Base-by-base conservation (phyloP, 805 yeast genomes). In the Yarrowia hollandica region DNA sequence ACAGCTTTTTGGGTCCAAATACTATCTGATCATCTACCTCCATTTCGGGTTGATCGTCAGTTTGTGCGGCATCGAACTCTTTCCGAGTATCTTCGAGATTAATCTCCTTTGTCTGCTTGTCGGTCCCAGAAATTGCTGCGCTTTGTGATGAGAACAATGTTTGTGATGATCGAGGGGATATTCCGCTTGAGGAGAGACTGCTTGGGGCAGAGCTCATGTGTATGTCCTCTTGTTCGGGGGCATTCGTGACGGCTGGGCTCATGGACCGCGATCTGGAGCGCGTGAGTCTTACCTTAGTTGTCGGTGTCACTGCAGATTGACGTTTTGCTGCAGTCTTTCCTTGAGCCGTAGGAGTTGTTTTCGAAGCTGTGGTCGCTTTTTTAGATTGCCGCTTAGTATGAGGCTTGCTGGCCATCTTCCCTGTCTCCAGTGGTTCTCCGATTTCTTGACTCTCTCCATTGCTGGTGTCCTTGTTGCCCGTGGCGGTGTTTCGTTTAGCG, bases 1-100 rank as follows among this genome's bases (percentile, higher is more conserved):
- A 44, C 37, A 44, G n/a, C 21, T 10, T 44, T 21, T 48, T 48
- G 28, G 55, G 38, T 22, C 38, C 54, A 10, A 33, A 28, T 14
- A 19, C 35, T 19, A 19, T 44, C 18, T n/a, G 12, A 12, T 44
- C 35, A 8, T 30, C 25, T 4, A 4, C 19, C 3, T 42, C 34
- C 25, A 22, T 41, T 9, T 18, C 12, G 0, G 15, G 22, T 25
- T 28, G 35, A 4, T 6, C n/a, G 10, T 41, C 48, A 14, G 16
- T 4, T 25, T 18, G 34, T 5, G 48, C 12, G 4, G 18, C 23
- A 10, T 41, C 48, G 33, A 41, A 23, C 6, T 21, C 42, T 16
- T 15, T 37, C 26, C 14, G 42, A 16, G 42, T 21, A n/a, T 39
- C 34, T 3, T 5, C 22, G 18, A 44, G 14, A n/a, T 44, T 35